A percentile compares a stretch with the other conserved stretches of the same genome.
Conservation (phyloP, 176 grass and related monocot species). For the Areca catechu region DNA sequence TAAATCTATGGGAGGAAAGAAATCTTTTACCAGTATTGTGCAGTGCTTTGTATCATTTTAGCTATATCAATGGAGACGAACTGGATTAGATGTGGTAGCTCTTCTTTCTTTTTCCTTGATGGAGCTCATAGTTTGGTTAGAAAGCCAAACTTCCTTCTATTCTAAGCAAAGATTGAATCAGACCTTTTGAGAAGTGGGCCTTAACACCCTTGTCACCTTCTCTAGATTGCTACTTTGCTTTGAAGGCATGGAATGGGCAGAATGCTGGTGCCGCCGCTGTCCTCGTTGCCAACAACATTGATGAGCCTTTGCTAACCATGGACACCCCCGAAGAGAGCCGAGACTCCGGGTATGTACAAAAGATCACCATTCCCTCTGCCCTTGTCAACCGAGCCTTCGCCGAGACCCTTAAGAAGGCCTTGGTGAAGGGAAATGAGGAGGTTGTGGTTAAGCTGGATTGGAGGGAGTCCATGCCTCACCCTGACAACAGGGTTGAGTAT, state of each 20-base stretch:
- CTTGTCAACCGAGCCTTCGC: constrained; percentile 40
- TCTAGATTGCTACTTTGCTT: constrained; percentile 84
- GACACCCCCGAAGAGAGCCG: constrained; percentile 45
- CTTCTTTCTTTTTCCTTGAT: no score
- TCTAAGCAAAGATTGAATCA: neutral
- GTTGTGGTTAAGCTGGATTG: constrained; percentile 11
- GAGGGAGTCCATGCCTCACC: constrained; percentile 22
- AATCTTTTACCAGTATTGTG: no score
- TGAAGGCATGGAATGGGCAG: constrained; percentile 94
- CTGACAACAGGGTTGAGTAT: constrained; percentile 12
- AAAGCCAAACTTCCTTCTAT: neutral
- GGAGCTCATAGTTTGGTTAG: no score
- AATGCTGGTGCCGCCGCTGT: constrained; percentile 70
- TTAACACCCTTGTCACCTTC: neutral
- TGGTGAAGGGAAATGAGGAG: neutral
- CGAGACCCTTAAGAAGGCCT: constrained; percentile 20
- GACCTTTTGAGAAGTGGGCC: neutral
- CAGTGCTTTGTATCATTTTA: no score
- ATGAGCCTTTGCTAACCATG: constrained; percentile 88
- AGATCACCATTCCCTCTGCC: constrained; percentile 74
- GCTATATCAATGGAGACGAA: no score
- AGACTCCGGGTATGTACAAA: constrained; percentile 46
- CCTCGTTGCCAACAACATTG: constrained; percentile 52
- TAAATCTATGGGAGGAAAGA: no score
- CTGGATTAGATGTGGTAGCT: no score